Conservation (phyloP, 176 grass and related monocot species). For the Triticum urartu region DNA sequence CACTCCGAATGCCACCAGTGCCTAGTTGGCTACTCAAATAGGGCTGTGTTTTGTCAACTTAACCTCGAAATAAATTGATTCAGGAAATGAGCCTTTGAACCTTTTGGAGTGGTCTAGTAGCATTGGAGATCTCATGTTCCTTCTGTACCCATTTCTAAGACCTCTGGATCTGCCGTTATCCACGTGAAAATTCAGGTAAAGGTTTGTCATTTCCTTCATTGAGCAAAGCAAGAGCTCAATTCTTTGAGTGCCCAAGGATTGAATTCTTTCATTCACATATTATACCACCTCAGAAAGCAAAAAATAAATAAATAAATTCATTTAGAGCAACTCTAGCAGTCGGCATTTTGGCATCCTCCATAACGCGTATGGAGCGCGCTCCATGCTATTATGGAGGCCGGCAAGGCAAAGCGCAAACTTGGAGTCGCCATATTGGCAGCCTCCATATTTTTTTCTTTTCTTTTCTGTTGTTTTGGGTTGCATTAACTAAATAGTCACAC, state of each 20-base stretch:
- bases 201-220: neutral
- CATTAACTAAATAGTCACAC: too few relatives aligned
- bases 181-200: neutral
- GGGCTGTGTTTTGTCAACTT: neutral
- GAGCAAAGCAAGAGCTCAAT: neutral
- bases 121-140: neutral
- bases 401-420: too few relatives aligned
- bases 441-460: too few relatives aligned
- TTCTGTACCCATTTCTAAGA: neutral
- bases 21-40: neutral
- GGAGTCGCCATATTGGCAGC: too few relatives aligned
- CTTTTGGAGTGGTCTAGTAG: constrained; percentile 4
- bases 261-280: neutral
- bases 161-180: neutral
- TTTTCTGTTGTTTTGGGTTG: too few relatives aligned
- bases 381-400: too few relatives aligned
- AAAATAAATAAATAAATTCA: neutral
- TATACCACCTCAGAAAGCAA: neutral
- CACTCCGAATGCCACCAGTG: neutral
- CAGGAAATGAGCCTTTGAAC: neutral
- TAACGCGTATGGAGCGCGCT: too few relatives aligned
- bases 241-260: neutral
- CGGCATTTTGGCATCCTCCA: too few relatives aligned
- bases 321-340: too few relatives aligned
- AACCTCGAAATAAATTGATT: neutral